Percentiles rank a stretch among this genome's conserved stretches.
phyloP scores from a whole-genome alignment of 1,284 basidiomycete species.

The Cystobasidium pallidum region DNA sequence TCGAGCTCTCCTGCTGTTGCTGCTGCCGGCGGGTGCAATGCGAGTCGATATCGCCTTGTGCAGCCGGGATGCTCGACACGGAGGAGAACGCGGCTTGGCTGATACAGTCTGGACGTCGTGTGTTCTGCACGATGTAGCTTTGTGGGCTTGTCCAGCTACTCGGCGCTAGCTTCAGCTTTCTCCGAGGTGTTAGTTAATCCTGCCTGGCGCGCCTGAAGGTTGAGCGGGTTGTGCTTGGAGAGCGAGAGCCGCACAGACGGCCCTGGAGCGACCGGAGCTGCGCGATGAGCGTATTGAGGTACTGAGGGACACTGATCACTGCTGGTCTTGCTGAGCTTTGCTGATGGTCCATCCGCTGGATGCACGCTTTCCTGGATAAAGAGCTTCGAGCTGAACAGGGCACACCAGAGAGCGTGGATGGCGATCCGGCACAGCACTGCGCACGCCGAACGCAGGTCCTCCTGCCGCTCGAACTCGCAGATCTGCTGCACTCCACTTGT shows the following conservation, averaged over 20 bases:
- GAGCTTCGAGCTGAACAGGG: neutral
- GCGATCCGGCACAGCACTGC: no score
- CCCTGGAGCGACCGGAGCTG: neutral
- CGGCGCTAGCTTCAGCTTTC: neutral
- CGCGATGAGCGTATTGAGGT: neutral
- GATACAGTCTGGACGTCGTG: no score
- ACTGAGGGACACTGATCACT: neutral
- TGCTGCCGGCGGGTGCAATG: constrained; percentile 15
- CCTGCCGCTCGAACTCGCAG: neutral
- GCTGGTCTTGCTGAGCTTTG: neutral
- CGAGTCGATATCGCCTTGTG: neutral
- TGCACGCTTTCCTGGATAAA: neutral
- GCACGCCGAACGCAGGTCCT: no score
- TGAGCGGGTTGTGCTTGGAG: neutral
- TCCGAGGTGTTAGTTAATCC: neutral
- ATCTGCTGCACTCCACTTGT: neutral
- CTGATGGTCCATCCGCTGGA: neutral
- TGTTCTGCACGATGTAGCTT: neutral
- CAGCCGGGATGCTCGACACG: neutral
- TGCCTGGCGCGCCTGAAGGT: neutral
- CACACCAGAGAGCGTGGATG: no score
- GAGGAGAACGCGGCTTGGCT: neutral
- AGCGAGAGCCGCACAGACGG: constrained; percentile 5
- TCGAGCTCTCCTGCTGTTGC: neutral
- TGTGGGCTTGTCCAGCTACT: neutral